phyloP scores from a whole-genome alignment of 2,329 filamentous ascomycete species.

The Fonsecaea erecta region DNA sequence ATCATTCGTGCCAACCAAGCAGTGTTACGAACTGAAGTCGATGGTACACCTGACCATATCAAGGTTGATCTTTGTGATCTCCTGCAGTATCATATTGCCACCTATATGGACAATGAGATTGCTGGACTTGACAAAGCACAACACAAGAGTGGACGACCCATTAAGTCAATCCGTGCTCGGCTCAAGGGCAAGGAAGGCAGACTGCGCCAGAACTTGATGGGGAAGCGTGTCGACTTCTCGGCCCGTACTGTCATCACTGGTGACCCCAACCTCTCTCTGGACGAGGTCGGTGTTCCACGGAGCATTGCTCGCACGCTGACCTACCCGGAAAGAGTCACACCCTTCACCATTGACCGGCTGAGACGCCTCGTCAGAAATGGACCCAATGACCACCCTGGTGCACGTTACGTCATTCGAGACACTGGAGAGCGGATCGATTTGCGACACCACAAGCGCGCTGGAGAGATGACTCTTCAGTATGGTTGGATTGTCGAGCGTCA shows the following conservation, averaged over 20 bases:
- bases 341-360: slow-evolving; percentile 94
- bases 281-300: slow-evolving; percentile 94
- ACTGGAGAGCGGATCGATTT: slow-evolving; percentile 95
- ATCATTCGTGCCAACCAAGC: slow-evolving; percentile 98
- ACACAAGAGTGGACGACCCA: slow-evolving; percentile 94
- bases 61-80: slow-evolving; percentile 87
- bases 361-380: slow-evolving; percentile 89
- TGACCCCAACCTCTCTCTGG: slow-evolving; percentile 92
- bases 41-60: slow-evolving; percentile 90
- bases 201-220: slow-evolving; percentile 98
- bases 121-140: slow-evolving; percentile 91
- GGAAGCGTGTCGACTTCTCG: slow-evolving; percentile 98
- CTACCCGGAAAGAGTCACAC: slow-evolving; percentile 95
- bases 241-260: slow-evolving; percentile 99
- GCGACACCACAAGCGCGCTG: slow-evolving; percentile 86
- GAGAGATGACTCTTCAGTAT: slow-evolving; percentile 85
- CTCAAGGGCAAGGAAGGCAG: slow-evolving; percentile 99
- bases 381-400: slow-evolving; percentile 91
- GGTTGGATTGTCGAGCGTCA: slow-evolving; percentile 99
- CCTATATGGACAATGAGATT: slow-evolving; percentile 99
- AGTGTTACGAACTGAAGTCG: slow-evolving; percentile 85
- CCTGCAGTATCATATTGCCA: slow-evolving; percentile 96
- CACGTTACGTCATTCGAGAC: slow-evolving; percentile 92
- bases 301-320: slow-evolving; percentile 92
- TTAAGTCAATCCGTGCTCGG: slow-evolving; percentile 95